Conservation (phyloP, 106 monocot species). For the Iris macrosiphon region DNA sequence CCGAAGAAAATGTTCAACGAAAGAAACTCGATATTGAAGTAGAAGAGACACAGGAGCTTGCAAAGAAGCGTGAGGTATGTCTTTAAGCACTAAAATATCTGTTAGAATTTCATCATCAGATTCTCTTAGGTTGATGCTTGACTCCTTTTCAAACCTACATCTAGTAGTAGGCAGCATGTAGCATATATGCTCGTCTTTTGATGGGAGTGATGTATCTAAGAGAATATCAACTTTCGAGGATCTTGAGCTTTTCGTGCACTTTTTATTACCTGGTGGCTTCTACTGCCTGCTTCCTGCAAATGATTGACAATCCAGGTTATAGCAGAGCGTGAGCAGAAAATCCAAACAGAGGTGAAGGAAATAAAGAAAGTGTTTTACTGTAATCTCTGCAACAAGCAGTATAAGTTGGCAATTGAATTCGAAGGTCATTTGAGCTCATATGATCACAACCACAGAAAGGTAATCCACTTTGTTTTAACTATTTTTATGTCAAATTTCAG, state of each 20-base stretch:
- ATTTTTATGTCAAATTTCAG: not conserved
- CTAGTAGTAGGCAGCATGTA: conserved; percentile 42
- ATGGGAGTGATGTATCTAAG: conserved; percentile 48
- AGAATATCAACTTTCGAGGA: conserved; percentile 64
- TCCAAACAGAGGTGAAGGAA: conserved; percentile 93
- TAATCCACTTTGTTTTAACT: conserved; percentile 6
- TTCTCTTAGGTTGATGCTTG: conserved; percentile 33
- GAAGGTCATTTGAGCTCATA: conserved; percentile 98
- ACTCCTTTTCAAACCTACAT: conserved; percentile 26
- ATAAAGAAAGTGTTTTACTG: conserved; percentile 97
- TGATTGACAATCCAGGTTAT: conserved; percentile 99
- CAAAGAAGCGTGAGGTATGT: conserved; percentile 92
- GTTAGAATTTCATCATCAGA: conserved; percentile 5
- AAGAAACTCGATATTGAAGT: conserved; percentile 78
- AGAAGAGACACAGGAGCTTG: conserved; percentile 74
- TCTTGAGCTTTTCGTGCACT: conserved; percentile 88
- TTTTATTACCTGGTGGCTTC: conserved; percentile 99
- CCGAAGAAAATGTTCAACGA: conserved; percentile 90
- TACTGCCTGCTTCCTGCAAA: conserved; percentile 92
- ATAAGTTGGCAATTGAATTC: conserved; percentile 95
- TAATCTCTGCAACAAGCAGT: conserved; percentile 94
- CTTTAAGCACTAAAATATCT: not conserved
- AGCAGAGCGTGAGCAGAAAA: conserved; percentile 98
- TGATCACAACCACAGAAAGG: conserved; percentile 99
- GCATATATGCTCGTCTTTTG: conserved; percentile 32